Evolutionary conservation across 257 asterid genomes (phyloP).

Genomic region (Solanum ossicruentum): DNA sequence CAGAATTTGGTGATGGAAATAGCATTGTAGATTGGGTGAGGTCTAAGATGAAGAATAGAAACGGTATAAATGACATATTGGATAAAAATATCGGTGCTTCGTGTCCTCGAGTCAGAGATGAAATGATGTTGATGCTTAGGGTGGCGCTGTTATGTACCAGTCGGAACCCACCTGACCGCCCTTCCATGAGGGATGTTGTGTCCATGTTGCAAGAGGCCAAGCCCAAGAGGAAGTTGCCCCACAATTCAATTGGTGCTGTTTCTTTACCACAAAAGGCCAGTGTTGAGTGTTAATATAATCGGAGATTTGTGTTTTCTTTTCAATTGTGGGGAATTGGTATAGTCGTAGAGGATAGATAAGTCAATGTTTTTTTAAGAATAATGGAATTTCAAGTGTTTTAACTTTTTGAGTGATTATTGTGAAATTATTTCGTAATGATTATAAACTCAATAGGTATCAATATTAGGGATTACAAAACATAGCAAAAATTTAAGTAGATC

Average conservation of each 20-base stretch:
- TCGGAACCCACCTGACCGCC: conserved; percentile 74
- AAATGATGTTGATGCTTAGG: conserved; percentile 62
- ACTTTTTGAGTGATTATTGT: background rate
- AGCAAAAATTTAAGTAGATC: background rate
- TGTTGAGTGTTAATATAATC: conserved; percentile 27
- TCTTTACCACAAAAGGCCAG: conserved; percentile 20
- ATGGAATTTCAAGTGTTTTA: background rate
- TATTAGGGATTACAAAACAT: background rate
- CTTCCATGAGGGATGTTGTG: conserved; percentile 87
- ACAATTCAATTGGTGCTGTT: conserved; percentile 3
- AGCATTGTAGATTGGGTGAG: conserved; percentile 75
- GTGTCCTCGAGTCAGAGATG: conserved; percentile 58
- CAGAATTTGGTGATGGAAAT: conserved; percentile 82
- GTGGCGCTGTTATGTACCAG: conserved; percentile 79
- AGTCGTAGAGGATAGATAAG: conserved; percentile 4
- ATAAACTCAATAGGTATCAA: background rate
- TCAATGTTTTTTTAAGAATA: background rate
- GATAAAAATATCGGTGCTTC: conserved; percentile 62
- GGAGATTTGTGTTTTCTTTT: background rate
- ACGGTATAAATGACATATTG: conserved; percentile 29
- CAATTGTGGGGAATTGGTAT: conserved; percentile 21
- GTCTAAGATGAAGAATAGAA: conserved; percentile 33
- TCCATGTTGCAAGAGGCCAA: conserved; percentile 77
- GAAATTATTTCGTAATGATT: background rate
- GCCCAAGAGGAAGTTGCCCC: conserved; percentile 53